These are phyloP conservation scores for Albatrellus sp. DNA, from an alignment of 1,284 basidiomycete species.

Conservation along the genomic window DNA sequence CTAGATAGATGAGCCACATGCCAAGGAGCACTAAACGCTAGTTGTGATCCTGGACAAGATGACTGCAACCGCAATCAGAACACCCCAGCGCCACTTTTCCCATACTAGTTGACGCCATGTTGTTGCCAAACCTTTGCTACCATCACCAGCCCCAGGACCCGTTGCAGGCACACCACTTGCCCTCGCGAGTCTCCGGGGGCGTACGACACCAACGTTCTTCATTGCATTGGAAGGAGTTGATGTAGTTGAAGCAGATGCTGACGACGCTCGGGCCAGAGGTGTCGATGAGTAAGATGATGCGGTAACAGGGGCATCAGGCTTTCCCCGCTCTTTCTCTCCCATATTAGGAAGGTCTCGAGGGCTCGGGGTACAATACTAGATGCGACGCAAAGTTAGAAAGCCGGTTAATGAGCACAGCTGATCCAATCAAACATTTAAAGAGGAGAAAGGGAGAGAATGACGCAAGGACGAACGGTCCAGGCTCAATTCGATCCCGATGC, in stretches of 20 bases:
- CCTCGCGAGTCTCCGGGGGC: slow-evolving; percentile 8
- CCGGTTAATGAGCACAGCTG: too few relatives aligned
- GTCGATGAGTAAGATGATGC: slow-evolving; percentile 11
- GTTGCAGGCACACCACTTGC: slow-evolving; percentile 7
- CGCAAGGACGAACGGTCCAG: slow-evolving; percentile 3
- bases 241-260: slow-evolving; percentile 2
- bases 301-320: slow-evolving; percentile 20
- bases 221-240: background rate
- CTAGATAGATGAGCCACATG: too few relatives aligned
- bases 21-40: background rate
- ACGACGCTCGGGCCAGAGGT: slow-evolving; percentile 3
- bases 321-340: slow-evolving; percentile 64
- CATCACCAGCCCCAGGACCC: slow-evolving; percentile 10
- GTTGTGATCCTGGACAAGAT: slow-evolving; percentile 49
- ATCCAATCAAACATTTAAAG: background rate
- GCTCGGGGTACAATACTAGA: slow-evolving; percentile 54
- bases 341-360: slow-evolving; percentile 78
- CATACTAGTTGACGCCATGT: slow-evolving; percentile 57
- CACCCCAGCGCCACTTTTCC: slow-evolving; percentile 77
- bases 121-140: slow-evolving; percentile 18
- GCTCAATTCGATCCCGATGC: too few relatives aligned
- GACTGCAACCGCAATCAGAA: slow-evolving; percentile 62
- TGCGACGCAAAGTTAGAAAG: too few relatives aligned
- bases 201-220: slow-evolving; percentile 5
- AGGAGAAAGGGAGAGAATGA: background rate